A percentile compares a stretch with the other conserved stretches of the same genome.
Conservation (phyloP, 192 early-diverging fungal genomes). For the Geranomyces michiganensis region DNA sequence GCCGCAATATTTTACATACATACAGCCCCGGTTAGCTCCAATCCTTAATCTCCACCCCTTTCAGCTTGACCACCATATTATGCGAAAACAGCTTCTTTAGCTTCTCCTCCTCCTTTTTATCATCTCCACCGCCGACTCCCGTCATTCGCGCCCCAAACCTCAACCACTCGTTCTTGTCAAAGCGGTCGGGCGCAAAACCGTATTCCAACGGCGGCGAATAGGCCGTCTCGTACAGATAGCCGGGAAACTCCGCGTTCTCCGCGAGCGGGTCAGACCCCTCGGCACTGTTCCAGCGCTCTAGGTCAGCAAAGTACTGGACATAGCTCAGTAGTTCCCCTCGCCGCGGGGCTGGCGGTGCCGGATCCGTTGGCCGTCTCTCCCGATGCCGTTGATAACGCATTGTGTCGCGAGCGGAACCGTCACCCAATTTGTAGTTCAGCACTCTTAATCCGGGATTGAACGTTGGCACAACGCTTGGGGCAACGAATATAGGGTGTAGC, state of each 20-base stretch:
- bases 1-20: too few relatives aligned
- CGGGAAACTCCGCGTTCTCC: conserved; percentile 14
- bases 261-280: not conserved
- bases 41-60: conserved; percentile 17
- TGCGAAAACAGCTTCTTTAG: conserved; percentile 9
- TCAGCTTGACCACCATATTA: conserved; percentile 26
- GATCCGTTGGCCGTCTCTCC: not conserved
- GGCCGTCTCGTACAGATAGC: conserved; percentile 25
- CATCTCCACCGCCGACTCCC: conserved; percentile 12
- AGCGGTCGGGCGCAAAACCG: not conserved
- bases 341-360: not conserved
- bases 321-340: conserved; percentile 16
- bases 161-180: conserved; percentile 20
- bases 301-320: conserved; percentile 33
- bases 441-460: conserved; percentile 41
- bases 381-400: not conserved
- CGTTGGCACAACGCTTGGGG: conserved; percentile 44
- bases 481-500: conserved; percentile 33
- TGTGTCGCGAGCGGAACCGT: too few relatives aligned
- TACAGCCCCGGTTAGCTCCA: too few relatives aligned
- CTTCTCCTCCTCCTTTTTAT: conserved; percentile 5
- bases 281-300: conserved; percentile 22
- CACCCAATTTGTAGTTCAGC: too few relatives aligned
- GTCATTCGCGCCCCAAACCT: conserved; percentile 24
- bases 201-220: conserved; percentile 15